These are phyloP conservation scores for Alternaria novae-zelandiae DNA, from an alignment of 2,329 filamentous ascomycete genomes.

Conservation along the genomic window DNA sequence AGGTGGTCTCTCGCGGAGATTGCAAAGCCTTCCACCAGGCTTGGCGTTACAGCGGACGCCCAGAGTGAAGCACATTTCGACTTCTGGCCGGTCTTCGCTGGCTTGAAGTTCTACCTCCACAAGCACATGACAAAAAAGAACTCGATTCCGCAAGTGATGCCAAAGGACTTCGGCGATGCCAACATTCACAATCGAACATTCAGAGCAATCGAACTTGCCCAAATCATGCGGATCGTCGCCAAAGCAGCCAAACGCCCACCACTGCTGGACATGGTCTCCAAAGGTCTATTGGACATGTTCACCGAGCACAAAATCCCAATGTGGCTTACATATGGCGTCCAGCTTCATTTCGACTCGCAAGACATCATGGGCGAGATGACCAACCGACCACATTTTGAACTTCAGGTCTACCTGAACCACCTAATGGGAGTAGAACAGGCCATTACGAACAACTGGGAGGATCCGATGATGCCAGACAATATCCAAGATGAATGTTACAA, in stretches of 20 bases:
- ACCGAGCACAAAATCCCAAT: not conserved
- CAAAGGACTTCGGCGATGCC: not conserved
- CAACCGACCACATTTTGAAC: not conserved
- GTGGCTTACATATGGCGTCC: not conserved
- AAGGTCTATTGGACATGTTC: not conserved
- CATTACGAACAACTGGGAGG: not conserved
- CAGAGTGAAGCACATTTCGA: not conserved
- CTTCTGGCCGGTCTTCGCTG: not conserved
- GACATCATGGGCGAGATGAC: constrained; percentile 2
- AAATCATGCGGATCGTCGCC: not conserved
- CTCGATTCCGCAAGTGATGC: not conserved
- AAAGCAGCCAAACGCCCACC: not conserved
- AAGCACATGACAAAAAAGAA: not conserved
- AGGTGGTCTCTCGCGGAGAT: not conserved
- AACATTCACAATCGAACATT: not conserved
- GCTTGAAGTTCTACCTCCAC: not conserved
- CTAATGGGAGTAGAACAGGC: not conserved
- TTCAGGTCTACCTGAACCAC: not conserved
- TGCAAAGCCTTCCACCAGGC: not conserved
- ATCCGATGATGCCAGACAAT: not conserved
- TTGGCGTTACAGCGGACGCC: not conserved
- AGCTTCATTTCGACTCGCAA: constrained; percentile 2
- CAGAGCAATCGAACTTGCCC: not conserved
- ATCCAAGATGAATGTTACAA: not conserved
- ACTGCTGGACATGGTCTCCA: not conserved